Evolutionary conservation across 2,329 filamentous ascomycete genomes (phyloP).

Genomic region (Neopestalotiopsis rosae): DNA sequence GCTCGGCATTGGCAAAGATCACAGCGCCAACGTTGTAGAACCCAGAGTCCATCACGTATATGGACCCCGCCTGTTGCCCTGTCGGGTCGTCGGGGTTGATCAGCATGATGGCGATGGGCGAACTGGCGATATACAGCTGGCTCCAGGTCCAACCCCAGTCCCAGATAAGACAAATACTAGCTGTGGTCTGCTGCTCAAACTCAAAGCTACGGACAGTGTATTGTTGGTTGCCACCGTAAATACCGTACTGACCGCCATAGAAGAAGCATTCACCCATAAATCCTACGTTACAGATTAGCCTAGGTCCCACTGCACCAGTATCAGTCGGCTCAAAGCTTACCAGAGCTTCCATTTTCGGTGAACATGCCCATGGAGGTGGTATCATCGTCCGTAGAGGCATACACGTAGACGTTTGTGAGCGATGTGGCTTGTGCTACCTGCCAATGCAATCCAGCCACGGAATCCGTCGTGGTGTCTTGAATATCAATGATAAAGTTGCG

Average conservation of each 20-base stretch:
- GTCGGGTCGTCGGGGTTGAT: too few species aligned
- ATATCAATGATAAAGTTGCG: background rate
- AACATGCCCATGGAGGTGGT: background rate
- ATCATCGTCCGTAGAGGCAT: background rate
- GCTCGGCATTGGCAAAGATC: too few species aligned
- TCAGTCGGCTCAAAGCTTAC: background rate
- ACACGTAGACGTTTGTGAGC: background rate
- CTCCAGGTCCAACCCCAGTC: background rate
- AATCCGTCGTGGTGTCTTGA: background rate
- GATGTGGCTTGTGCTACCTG: slow-evolving; percentile 1
- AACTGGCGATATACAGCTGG: too few species aligned
- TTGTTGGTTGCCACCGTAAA: background rate
- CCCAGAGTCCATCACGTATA: too few species aligned
- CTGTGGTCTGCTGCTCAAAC: background rate
- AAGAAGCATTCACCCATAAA: too few species aligned
- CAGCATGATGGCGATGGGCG: too few species aligned
- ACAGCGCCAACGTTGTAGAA: too few species aligned
- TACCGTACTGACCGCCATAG: too few species aligned
- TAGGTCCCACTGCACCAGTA: too few species aligned
- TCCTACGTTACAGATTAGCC: too few species aligned
- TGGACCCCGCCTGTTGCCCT: too few species aligned
- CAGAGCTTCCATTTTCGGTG: background rate
- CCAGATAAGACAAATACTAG: background rate
- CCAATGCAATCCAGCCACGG: background rate
- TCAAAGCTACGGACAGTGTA: background rate